These are phyloP conservation scores for Ophiosphaerella korrae DNA, from an alignment of 2,329 filamentous ascomycete species.

Conservation along the genomic window DNA sequence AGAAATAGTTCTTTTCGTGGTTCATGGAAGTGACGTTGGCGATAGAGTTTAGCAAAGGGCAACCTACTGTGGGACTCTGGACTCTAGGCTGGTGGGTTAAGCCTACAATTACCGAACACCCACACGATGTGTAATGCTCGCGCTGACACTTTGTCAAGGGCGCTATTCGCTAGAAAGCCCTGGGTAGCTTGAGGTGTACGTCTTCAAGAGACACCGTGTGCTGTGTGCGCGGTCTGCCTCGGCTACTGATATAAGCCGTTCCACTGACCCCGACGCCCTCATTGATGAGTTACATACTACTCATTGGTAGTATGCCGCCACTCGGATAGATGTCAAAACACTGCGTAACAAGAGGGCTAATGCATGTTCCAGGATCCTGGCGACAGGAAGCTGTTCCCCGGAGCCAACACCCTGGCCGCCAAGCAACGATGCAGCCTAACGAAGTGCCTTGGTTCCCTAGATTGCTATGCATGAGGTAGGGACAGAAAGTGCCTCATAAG, in stretches of 20 bases:
- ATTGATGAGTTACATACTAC: too few species aligned
- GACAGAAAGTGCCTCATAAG: constrained; percentile 25
- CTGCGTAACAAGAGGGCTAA: background rate
- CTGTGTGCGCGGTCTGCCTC: constrained; percentile 5
- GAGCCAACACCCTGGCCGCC: constrained; percentile 15
- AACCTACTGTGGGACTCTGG: background rate
- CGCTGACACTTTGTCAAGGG: constrained; percentile 9
- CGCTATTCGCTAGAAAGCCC: constrained; percentile 1
- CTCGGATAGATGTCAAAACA: background rate
- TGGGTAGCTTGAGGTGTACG: background rate
- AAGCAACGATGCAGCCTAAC: constrained; percentile 33
- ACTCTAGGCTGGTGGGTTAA: background rate
- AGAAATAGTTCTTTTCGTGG: background rate
- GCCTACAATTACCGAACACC: constrained; percentile 14
- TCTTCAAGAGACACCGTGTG: background rate
- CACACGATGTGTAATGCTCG: constrained; percentile 7
- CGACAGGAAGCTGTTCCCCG: constrained; percentile 2
- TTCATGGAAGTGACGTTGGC: background rate
- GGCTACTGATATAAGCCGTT: constrained; percentile 2
- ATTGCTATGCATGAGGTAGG: constrained; percentile 4
- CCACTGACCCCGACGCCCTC: constrained; percentile 2
- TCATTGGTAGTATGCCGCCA: background rate
- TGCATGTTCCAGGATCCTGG: background rate
- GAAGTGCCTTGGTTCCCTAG: constrained; percentile 22
- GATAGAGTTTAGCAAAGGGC: constrained; percentile 5